Evolutionary conservation across 768 basidiomycete genomes (phyloP), one percentile per base, ranked within the genome.

Genomic region (Lepiota brunneoincarnata): DNA sequence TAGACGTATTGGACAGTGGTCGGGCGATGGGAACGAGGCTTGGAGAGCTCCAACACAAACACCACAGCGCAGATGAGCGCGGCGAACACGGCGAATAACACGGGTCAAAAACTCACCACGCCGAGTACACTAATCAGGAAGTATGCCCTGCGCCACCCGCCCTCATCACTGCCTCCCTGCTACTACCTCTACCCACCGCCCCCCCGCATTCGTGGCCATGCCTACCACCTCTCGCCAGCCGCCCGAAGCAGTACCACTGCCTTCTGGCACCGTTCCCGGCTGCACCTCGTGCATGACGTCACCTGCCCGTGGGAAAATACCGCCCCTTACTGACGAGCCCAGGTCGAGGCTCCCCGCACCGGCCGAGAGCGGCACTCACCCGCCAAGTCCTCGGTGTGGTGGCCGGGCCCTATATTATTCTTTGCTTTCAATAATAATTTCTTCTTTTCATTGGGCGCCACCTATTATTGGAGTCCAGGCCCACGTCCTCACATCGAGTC

Each of bases 271-370:
- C 14, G 17, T 31, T 47, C 17, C 45, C 45, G 45, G 31, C 31
- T 24, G 31, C 45, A n/a, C 42, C 42, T 21, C 37, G 18, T 24
- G 21, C n/a, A 52, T 52, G 51, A 52, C 51, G 51, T 52, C 51
- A 52, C 37, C 11, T 12, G 2, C 21, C n/a, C 43, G 51, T 52
- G 51, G 3, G 51, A 52, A 52, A 6, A 5, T 23, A 0, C 36
- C 54, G 54, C 38, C 39, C 15, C 12, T 17, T 21, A 12, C 14
- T 31, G 7, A 17, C 44, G 11, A n/a, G 36, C 43, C 34, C 17
- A 28, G 4, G 7, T 28, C 17, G 35, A 39, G 36, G n/a, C n/a
- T n/a, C 39, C 24, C 21, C 54, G 15, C 34, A 24, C 10, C 51
- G 31, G 51, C 51, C 51, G 51, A 41, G n/a, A 24, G 7, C 51